Percentiles rank a stretch among this genome's conserved stretches.
These are phyloP conservation scores for Serpula lacrymans DNA, from an alignment of 768 basidiomycete genomes.

Conservation along the genomic window DNA sequence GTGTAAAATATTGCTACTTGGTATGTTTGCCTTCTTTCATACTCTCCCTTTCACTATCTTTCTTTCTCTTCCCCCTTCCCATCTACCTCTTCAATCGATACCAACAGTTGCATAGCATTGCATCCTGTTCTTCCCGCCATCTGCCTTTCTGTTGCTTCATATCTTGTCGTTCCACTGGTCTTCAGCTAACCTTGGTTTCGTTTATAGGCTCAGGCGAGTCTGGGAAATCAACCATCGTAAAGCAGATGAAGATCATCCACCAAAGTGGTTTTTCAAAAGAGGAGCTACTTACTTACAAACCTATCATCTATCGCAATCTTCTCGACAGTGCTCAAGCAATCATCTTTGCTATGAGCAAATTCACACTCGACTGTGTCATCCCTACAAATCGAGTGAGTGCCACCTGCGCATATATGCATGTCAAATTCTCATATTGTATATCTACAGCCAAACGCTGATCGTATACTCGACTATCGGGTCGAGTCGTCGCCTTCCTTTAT, in stretches of 20 bases:
- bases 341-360: conserved; percentile 81
- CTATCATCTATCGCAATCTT: conserved; percentile 82
- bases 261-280: conserved; percentile 82
- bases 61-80: conserved; percentile 5
- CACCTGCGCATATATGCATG: conserved; percentile 3
- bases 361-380: conserved; percentile 73
- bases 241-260: conserved; percentile 99
- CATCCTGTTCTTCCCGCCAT: background rate
- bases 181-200: background rate
- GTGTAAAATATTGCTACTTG: conserved; percentile 91
- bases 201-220: conserved; percentile 85
- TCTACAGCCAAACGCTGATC: conserved; percentile 47
- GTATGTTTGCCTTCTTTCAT: conserved; percentile 40
- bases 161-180: background rate
- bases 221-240: conserved; percentile 94
- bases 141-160: conserved; percentile 1
- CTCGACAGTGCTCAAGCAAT: conserved; percentile 87
- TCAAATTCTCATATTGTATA: conserved; percentile 10
- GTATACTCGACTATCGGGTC: conserved; percentile 54
- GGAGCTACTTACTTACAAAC: conserved; percentile 73
- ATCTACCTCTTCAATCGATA: conserved; percentile 9
- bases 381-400: conserved; percentile 58
- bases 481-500: conserved; percentile 39
- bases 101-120: background rate
- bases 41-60: too few relatives aligned